Base-by-base conservation (phyloP, 2,329 filamentous ascomycete genomes). In the Curvularia verruculosa region DNA sequence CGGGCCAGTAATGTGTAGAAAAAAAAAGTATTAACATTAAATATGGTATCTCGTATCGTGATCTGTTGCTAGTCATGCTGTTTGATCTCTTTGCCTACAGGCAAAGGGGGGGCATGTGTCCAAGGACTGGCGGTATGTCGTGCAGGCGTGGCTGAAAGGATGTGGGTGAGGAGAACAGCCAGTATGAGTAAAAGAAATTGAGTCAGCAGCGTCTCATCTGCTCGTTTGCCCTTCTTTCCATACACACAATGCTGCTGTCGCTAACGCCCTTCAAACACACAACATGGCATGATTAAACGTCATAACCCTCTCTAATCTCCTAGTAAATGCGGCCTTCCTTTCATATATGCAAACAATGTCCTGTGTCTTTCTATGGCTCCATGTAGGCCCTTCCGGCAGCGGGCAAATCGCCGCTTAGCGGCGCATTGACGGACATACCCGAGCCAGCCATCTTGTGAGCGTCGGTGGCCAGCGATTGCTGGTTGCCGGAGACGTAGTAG, bases 401-500 rank as follows among this genome's bases (percentile, higher is more conserved):
- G 3, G 26, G 60, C 12, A 65, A 31, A 19, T 53, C 52, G 3
- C 46, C 55, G 12, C 55, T 55, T 9, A 61, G 28, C 5, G 54
- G 53, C 24, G 31, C 61, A 45, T 59, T 52, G 23, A 54, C 53
- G 31, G 52, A 60, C n/a, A 36, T 43, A 3, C 26, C 43, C 18
- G 52, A 51, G 36, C 21, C 59, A 31, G 19, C 63, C 60, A 36
- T 68, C 41, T 58, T 66, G 26, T 52, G 66, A 29, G 57, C 60
- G 46, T 43, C 63, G 23, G 58, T 47, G 12, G 63, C 58, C 1
- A 70, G 65, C 8, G 61, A 64, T 41, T 67, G 60, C 67, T 86
- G 84, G 73, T 96, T 92, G 66, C 95, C 95, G 64, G 89, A 88
- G 77, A 92, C 91, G 83, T 99, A 99, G 83, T 97, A 99, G 86